These are phyloP conservation scores for Eucalyptus erythrocorys DNA, from an alignment of 345 rosid species.

Conservation along the genomic window DNA sequence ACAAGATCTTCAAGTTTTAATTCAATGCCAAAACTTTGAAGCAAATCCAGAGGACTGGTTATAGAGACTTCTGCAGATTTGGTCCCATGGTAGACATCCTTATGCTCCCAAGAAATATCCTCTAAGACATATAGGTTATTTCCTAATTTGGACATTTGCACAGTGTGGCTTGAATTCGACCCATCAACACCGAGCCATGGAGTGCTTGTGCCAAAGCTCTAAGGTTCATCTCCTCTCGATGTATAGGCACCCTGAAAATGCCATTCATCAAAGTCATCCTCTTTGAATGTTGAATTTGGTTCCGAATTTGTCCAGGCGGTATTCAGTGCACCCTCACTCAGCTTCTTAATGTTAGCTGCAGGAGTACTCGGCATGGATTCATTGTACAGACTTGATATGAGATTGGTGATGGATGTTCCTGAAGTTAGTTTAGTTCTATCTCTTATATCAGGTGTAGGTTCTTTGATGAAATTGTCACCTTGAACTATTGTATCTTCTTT, in stretches of 20 bases:
- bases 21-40: conserved; percentile 4
- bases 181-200: not conserved
- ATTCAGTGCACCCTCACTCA: conserved; percentile 13
- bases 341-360: conserved; percentile 9
- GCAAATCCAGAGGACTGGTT: conserved; percentile 7
- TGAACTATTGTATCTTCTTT: too few species aligned
- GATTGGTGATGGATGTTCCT: conserved; percentile 43
- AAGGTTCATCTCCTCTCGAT: not conserved
- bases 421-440: too few species aligned
- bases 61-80: conserved; percentile 1
- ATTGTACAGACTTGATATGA: conserved; percentile 66
- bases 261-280: conserved; percentile 55
- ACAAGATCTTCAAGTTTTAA: conserved; percentile 18
- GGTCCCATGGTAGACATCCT: conserved; percentile 21
- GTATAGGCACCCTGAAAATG: conserved; percentile 41
- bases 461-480: too few species aligned
- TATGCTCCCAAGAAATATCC: conserved; percentile 47
- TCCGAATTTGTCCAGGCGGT: conserved; percentile 4
- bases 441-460: too few species aligned
- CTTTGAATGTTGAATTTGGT: conserved; percentile 10
- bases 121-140: not conserved
- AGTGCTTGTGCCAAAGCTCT: not conserved
- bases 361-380: conserved; percentile 36
- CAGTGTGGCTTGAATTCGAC: not conserved
- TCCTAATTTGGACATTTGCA: not conserved